Evolutionary conservation across 192 early-diverging fungal species (phyloP).

Genomic region (Coemansia sp.): DNA sequence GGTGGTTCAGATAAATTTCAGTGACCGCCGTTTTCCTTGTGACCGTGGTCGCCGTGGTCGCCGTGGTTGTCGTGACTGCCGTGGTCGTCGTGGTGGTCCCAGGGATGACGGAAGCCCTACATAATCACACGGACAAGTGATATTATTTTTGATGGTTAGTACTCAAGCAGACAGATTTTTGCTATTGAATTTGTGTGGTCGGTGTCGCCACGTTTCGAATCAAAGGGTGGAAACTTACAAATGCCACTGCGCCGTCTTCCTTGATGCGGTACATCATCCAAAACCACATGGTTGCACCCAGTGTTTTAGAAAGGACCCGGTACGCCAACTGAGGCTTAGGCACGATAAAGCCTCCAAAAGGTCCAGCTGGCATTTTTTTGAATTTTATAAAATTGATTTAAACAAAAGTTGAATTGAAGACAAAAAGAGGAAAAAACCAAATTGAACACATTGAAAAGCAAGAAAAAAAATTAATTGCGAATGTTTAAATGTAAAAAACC

Average conservation of each 20-base stretch:
- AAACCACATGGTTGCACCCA: constrained; percentile 78
- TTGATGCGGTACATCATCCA: constrained; percentile 84
- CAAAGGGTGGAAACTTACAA: constrained; percentile 57
- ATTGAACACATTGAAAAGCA: not conserved
- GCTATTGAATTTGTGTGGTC: not conserved
- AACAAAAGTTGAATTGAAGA: not conserved
- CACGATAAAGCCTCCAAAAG: constrained; percentile 41
- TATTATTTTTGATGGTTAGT: not conserved
- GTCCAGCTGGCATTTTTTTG: constrained; percentile 30
- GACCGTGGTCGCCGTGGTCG: constrained; percentile 58
- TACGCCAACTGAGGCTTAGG: constrained; percentile 51
- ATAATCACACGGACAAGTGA: not conserved
- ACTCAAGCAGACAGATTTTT: not conserved
- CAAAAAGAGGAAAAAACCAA: not conserved
- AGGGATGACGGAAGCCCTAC: constrained; percentile 69
- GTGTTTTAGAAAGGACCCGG: constrained; percentile 59
- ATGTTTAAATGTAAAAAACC: not conserved
- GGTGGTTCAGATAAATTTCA: not conserved
- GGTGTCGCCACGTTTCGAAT: not conserved
- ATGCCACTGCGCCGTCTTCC: constrained; percentile 67
- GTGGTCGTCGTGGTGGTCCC: constrained; percentile 55
- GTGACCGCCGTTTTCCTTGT: constrained; percentile 18
- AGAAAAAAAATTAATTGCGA: not conserved
- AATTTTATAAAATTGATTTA: not conserved
- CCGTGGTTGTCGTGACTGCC: constrained; percentile 18